Conservation (phyloP, 1,139 yeast genomes). For the Diutina siamensis region DNA sequence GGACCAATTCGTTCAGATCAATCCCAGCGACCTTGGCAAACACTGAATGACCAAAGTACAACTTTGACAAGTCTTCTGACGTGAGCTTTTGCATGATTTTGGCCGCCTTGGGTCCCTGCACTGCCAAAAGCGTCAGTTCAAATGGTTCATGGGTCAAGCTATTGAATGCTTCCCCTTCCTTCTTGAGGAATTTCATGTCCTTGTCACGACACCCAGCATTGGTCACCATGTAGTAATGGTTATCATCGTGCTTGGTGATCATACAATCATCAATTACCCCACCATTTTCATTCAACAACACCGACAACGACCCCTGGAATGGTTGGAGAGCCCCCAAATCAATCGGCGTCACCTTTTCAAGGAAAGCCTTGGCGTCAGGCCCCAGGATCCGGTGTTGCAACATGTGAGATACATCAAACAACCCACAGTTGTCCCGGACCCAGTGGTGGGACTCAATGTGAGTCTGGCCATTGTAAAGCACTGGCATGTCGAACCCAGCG, state of each 20-base stretch:
- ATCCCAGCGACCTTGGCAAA: conserved; percentile 38
- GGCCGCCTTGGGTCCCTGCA: conserved; percentile 85
- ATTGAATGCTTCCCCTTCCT: conserved; percentile 33
- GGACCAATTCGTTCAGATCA: conserved; percentile 31
- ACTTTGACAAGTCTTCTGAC: conserved; percentile 39
- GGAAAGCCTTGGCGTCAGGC: conserved; percentile 49
- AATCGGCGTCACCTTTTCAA: conserved; percentile 77
- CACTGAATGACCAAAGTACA: conserved; percentile 68
- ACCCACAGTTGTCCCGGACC: conserved; percentile 81
- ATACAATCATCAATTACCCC: conserved; percentile 92
- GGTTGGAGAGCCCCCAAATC: conserved; percentile 49
- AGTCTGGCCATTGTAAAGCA: conserved; percentile 66
- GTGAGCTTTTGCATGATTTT: conserved; percentile 55
- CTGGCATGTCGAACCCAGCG: conserved; percentile 95
- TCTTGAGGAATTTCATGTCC: conserved; percentile 53
- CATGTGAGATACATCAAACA: conserved; percentile 97
- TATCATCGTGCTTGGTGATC: conserved; percentile 73
- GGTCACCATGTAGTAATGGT: conserved; percentile 81
- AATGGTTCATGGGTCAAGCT: conserved; percentile 51
- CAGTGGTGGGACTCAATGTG: conserved; percentile 92
- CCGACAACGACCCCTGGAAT: conserved; percentile 64
- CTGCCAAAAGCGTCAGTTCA: conserved; percentile 71
- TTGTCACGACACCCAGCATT: conserved; percentile 91
- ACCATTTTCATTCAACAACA: conserved; percentile 59
- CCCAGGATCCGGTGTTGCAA: conserved; percentile 77